These are phyloP conservation scores for Colletotrichum lentis DNA, from an alignment of 2,329 filamentous ascomycete species.

Conservation along the genomic window DNA sequence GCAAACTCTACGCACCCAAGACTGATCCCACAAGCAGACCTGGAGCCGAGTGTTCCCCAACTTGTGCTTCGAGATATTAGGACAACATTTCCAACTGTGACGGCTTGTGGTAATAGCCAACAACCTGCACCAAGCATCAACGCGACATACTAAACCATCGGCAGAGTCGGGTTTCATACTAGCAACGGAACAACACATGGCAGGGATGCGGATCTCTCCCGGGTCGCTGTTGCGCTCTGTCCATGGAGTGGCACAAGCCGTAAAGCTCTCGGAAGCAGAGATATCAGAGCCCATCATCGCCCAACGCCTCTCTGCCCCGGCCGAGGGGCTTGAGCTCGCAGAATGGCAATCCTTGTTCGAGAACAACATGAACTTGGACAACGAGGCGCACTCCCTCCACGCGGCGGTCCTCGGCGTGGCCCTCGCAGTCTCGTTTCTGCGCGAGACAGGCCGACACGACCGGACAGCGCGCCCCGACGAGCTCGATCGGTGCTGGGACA, in stretches of 20 bases:
- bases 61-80: too few relatives aligned
- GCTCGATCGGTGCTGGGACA: conserved; percentile 8
- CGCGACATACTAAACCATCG: too few relatives aligned
- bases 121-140: too few relatives aligned
- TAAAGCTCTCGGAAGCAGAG: not conserved
- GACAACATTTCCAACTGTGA: too few relatives aligned
- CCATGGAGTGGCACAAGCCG: conserved; percentile 2
- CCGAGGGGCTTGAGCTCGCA: not conserved
- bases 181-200: not conserved
- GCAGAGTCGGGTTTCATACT: not conserved
- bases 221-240: conserved; percentile 6
- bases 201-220: not conserved
- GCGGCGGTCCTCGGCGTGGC: not conserved
- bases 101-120: too few relatives aligned
- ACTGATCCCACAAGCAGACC: too few relatives aligned
- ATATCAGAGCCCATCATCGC: not conserved
- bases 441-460: conserved; percentile 10
- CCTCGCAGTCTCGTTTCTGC: conserved; percentile 11
- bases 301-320: not conserved
- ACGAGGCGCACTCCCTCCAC: not conserved
- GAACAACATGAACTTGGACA: not conserved
- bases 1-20: too few relatives aligned
- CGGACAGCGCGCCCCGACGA: not conserved
- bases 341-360: conserved; percentile 2
- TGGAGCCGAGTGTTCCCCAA: too few relatives aligned